phyloP scores from a whole-genome alignment of 495 filamentous ascomycete genomes.

The Penicillium lividum region DNA sequence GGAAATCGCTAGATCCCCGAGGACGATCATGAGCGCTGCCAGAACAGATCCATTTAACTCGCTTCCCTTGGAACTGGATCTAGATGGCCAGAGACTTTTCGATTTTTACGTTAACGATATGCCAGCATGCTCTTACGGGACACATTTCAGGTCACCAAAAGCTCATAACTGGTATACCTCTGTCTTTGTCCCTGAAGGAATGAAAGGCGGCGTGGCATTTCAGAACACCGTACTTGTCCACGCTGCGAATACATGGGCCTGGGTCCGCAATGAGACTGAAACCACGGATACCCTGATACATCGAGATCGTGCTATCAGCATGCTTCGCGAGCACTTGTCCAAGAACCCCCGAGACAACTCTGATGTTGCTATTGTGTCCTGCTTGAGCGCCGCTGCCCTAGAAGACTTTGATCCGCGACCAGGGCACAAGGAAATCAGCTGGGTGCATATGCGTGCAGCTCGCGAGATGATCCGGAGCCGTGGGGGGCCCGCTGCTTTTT shows the following conservation, averaged over 20 bases:
- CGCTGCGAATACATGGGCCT: constrained; percentile 41
- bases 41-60: constrained; percentile 41
- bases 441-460: constrained; percentile 43
- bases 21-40: constrained; percentile 37
- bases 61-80: constrained; percentile 33
- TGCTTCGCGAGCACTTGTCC: constrained; percentile 35
- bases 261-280: constrained; percentile 37
- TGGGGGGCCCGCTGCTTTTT: constrained; percentile 39
- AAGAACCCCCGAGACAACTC: constrained; percentile 34
- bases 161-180: constrained; percentile 43
- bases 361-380: constrained; percentile 40
- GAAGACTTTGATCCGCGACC: constrained; percentile 44
- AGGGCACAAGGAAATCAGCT: constrained; percentile 39
- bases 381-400: constrained; percentile 41
- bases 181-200: constrained; percentile 40
- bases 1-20: constrained; percentile 30
- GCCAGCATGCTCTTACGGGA: constrained; percentile 41
- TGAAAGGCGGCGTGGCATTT: constrained; percentile 42
- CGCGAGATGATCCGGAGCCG: constrained; percentile 41
- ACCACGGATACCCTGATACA: constrained; percentile 30
- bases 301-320: constrained; percentile 31
- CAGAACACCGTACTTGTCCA: constrained; percentile 42
- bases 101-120: constrained; percentile 46
- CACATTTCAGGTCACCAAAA: constrained; percentile 33
- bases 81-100: constrained; percentile 34